These are phyloP conservation scores for Pezicula carpinea DNA, from an alignment of 2,329 filamentous ascomycete genomes.

Conservation along the genomic window DNA sequence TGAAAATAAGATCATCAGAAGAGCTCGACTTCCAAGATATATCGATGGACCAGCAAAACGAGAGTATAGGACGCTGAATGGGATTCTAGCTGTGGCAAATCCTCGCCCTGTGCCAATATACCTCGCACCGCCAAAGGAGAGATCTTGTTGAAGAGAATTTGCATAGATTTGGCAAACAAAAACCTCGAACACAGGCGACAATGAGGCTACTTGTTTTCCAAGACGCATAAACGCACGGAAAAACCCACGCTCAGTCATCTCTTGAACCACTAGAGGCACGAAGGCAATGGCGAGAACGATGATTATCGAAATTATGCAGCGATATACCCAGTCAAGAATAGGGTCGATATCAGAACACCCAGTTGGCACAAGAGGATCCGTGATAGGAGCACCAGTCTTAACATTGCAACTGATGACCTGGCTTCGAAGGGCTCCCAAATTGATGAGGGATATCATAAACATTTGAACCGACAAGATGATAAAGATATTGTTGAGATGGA, in stretches of 20 bases:
- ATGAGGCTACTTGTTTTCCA: conserved; percentile 88
- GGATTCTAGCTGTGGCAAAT: conserved; percentile 96
- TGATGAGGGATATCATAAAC: conserved; percentile 94
- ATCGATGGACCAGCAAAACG: conserved; percentile 96
- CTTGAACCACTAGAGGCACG: conserved; percentile 87
- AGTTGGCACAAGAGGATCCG: conserved; percentile 83
- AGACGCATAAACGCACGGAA: conserved; percentile 92
- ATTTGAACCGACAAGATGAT: conserved; percentile 98
- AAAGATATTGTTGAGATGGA: conserved; percentile 99
- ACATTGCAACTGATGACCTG: conserved; percentile 86
- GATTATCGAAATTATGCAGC: conserved; percentile 93
- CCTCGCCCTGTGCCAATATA: conserved; percentile 99
- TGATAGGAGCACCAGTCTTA: conserved; percentile 82
- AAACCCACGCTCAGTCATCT: conserved; percentile 90
- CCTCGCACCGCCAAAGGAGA: conserved; percentile 92
- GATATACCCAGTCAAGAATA: conserved; percentile 87
- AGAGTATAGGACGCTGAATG: conserved; percentile 94
- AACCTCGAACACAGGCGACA: conserved; percentile 96
- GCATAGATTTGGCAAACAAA: conserved; percentile 99
- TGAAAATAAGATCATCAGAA: conserved; percentile 96
- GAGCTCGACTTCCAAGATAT: conserved; percentile 80
- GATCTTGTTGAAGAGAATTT: conserved; percentile 88
- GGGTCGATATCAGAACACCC: conserved; percentile 85
- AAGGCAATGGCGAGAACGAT: conserved; percentile 99
- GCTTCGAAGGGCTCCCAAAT: conserved; percentile 80